A percentile compares a stretch with the other conserved stretches of the same genome.
phyloP scores from a whole-genome alignment of 2,329 filamentous ascomycete species.

The Pyrenophora graminea region DNA sequence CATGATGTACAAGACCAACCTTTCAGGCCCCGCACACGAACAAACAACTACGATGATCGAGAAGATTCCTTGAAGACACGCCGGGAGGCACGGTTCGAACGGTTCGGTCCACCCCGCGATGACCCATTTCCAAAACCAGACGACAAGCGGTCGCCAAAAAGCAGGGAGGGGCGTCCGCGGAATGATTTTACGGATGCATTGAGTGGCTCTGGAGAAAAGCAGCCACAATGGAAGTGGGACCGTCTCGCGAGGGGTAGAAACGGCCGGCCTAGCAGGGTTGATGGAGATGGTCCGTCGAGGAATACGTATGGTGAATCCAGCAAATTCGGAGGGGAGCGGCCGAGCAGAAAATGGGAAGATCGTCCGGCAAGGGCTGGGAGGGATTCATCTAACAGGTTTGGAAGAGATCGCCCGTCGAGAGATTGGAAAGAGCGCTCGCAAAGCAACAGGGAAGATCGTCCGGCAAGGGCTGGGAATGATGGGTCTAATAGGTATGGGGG shows the following conservation, averaged over 20 bases:
- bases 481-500: too few relatives aligned
- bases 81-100: slow-evolving; percentile 9
- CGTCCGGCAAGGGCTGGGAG: too few relatives aligned
- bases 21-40: slow-evolving; percentile 14
- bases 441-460: too few relatives aligned
- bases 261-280: too few relatives aligned
- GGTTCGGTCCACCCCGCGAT: slow-evolving; percentile 11
- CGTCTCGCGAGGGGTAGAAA: too few relatives aligned
- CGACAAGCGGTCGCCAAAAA: background rate
- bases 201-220: background rate
- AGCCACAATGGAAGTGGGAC: background rate
- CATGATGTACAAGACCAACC: slow-evolving; percentile 17
- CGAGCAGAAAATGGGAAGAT: background rate
- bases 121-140: background rate
- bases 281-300: too few relatives aligned
- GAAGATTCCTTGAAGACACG: slow-evolving; percentile 4
- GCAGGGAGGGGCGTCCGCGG: background rate
- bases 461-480: too few relatives aligned
- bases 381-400: background rate
- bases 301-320: background rate
- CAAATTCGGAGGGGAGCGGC: background rate
- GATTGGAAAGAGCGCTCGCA: too few relatives aligned
- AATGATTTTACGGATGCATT: background rate
- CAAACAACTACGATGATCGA: background rate
- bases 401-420: background rate